These are phyloP conservation scores for Neurospora terricola DNA, from an alignment of 495 filamentous ascomycete species.

Conservation along the genomic window DNA sequence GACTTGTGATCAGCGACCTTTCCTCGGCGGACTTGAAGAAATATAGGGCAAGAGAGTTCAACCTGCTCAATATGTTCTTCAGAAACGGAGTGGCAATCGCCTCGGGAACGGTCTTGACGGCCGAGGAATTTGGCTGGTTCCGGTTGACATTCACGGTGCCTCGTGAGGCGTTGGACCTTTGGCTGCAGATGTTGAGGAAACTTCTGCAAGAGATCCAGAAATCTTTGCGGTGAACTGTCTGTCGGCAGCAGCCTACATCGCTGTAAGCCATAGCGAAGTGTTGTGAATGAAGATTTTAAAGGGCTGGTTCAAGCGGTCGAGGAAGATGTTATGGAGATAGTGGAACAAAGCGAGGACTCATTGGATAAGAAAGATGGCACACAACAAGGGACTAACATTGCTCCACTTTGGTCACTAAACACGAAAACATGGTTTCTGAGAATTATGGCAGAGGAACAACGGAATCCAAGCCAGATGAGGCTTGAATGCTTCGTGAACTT, in stretches of 20 bases:
- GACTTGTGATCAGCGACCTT: slow-evolving; percentile 32
- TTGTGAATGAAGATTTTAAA: neutral
- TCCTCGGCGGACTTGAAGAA: slow-evolving; percentile 39
- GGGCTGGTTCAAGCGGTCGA: neutral
- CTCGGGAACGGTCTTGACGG: slow-evolving; percentile 29
- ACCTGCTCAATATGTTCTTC: slow-evolving; percentile 25
- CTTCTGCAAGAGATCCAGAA: slow-evolving; percentile 1
- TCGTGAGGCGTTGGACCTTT: slow-evolving; percentile 23
- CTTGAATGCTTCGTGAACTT: neutral
- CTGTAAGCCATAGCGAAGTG: neutral
- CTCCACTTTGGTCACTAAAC: neutral
- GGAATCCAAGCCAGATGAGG: neutral
- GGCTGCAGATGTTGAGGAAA: slow-evolving; percentile 19
- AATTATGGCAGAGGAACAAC: neutral
- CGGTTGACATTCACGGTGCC: slow-evolving; percentile 39
- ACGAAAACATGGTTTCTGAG: neutral
- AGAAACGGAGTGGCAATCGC: slow-evolving; percentile 36
- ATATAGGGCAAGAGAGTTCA: neutral
- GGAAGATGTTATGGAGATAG: neutral
- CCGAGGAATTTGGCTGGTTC: slow-evolving; percentile 43
- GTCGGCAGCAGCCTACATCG: neutral
- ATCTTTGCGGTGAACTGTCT: neutral
- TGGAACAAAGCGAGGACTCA: neutral
- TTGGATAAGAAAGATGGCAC: neutral
- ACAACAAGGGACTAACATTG: neutral